Evolutionary conservation across 2,329 filamentous ascomycete species (phyloP).

Genomic region (Exophiala bonariae): DNA sequence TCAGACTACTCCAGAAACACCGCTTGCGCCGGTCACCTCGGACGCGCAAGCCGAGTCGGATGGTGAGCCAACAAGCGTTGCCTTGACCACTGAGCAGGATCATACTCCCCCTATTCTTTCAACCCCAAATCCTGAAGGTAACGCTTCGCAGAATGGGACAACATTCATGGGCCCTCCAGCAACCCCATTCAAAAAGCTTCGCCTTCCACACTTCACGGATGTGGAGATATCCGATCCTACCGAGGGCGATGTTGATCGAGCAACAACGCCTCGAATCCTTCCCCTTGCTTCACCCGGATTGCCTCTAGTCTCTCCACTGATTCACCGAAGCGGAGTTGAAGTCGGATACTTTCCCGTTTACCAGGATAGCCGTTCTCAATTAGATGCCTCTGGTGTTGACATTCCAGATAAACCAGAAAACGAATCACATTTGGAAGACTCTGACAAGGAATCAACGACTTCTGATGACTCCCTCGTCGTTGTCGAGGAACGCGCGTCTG

Average conservation of each 20-base stretch:
- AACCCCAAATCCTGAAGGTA: too few species aligned
- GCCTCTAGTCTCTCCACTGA: conserved; percentile 40
- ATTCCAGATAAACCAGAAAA: neutral
- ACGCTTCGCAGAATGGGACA: neutral
- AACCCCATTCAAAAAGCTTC: conserved; percentile 10
- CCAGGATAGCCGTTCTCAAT: conserved; percentile 15
- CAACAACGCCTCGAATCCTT: conserved; percentile 35
- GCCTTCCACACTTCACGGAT: neutral
- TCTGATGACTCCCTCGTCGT: conserved; percentile 3
- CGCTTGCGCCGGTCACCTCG: too few species aligned
- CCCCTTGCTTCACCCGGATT: conserved; percentile 41
- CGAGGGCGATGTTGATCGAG: conserved; percentile 6
- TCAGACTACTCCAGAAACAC: too few species aligned
- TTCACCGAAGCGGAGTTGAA: conserved; percentile 28
- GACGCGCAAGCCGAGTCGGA: too few species aligned
- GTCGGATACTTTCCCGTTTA: conserved; percentile 34
- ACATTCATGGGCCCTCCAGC: conserved; percentile 18
- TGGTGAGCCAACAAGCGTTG: too few species aligned
- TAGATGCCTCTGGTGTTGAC: conserved; percentile 21
- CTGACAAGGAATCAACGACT: neutral
- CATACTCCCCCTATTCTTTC: too few species aligned
- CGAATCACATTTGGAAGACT: neutral
- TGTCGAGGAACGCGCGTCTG: neutral
- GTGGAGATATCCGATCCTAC: neutral
- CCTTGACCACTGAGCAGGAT: too few species aligned